phyloP scores from a whole-genome alignment of 495 filamentous ascomycete species.

The Pseudoneurospora amorphoporcata region DNA sequence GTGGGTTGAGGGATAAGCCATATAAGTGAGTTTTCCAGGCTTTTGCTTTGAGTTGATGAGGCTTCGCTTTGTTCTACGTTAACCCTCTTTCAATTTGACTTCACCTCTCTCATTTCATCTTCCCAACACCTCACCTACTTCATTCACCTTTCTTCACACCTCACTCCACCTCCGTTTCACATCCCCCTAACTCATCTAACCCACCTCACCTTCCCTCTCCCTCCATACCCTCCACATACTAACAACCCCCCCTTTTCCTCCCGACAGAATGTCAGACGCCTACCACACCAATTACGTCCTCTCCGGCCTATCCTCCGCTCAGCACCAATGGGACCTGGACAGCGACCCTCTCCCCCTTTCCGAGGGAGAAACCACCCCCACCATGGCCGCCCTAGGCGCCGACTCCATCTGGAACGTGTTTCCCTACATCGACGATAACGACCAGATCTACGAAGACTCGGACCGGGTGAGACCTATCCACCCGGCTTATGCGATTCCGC shows the following conservation, averaged over 20 bases:
- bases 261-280: conserved; percentile 58
- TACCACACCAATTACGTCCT: conserved; percentile 93
- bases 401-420: conserved; percentile 47
- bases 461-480: conserved; percentile 53
- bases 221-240: background rate
- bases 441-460: conserved; percentile 40
- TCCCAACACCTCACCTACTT: background rate
- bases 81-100: background rate
- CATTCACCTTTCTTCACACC: background rate
- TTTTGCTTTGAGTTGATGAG: background rate
- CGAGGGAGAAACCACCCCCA: conserved; percentile 1
- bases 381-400: conserved; percentile 7
- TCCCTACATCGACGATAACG: conserved; percentile 35
- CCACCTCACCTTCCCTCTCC: background rate
- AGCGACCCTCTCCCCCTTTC: conserved; percentile 19
- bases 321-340: conserved; percentile 59
- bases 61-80: background rate
- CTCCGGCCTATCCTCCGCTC: conserved; percentile 70
- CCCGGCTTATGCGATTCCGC: conserved; percentile 78
- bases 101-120: background rate
- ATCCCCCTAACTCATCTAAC: background rate
- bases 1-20: conserved; percentile 90
- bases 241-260: background rate
- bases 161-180: background rate
- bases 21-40: conserved; percentile 53